Percentiles rank a stretch among this genome's conserved stretches.
Conservation (phyloP, 768 basidiomycete species). For the Lentinula lateritia region DNA sequence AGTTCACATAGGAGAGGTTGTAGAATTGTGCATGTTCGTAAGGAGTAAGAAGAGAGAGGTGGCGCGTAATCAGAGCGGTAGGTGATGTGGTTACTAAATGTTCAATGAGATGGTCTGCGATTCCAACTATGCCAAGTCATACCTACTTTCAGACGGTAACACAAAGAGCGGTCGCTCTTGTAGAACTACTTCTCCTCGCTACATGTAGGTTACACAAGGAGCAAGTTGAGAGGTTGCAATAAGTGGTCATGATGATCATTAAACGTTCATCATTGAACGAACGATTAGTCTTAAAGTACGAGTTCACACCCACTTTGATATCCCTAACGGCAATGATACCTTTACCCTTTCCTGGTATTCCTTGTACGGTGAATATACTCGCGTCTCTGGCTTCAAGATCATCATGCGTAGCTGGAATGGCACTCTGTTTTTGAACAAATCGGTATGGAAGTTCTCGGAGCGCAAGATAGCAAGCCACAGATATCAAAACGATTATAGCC, state of each 20-base stretch:
- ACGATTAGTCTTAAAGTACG: background rate
- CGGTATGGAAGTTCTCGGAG: background rate
- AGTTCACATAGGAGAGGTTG: conserved; percentile 52
- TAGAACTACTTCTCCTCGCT: conserved; percentile 59
- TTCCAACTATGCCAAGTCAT: background rate
- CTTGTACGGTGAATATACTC: conserved; percentile 31
- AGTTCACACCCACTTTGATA: conserved; percentile 33
- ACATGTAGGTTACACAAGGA: conserved; percentile 6
- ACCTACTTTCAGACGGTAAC: conserved; percentile 45
- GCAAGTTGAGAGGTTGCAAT: background rate
- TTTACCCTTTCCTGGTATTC: conserved; percentile 51
- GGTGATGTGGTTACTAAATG: conserved; percentile 40
- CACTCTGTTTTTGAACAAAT: background rate
- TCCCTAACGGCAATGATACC: conserved; percentile 47
- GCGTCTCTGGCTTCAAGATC: conserved; percentile 1
- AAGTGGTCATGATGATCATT: conserved; percentile 5
- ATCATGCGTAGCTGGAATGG: background rate
- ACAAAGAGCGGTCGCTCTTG: conserved; percentile 50
- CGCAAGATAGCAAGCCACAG: background rate
- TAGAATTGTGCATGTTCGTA: conserved; percentile 36
- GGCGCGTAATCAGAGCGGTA: conserved; percentile 31
- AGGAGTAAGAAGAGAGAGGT: conserved; percentile 26
- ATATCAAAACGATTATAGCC: background rate
- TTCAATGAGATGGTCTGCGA: background rate
- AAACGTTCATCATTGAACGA: background rate